Conservation (phyloP, 2,329 filamentous ascomycete species). For the Anisogramma anomala region DNA sequence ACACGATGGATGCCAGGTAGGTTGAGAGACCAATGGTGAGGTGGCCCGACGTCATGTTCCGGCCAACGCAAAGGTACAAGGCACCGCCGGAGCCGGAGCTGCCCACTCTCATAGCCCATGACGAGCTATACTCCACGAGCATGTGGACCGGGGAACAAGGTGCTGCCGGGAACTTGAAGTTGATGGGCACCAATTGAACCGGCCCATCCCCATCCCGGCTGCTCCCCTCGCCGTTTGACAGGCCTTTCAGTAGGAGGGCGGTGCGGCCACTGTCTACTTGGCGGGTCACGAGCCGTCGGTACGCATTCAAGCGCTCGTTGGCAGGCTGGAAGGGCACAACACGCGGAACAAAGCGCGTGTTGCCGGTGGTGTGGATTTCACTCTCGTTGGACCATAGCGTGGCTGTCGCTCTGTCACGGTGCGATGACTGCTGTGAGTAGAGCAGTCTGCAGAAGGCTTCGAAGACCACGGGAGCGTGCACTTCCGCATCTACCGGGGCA, state of each 20-base stretch:
- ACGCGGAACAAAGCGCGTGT: slow-evolving; percentile 26
- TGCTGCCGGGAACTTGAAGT: too few relatives aligned
- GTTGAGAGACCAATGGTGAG: slow-evolving; percentile 21
- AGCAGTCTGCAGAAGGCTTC: slow-evolving; percentile 19
- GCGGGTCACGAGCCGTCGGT: slow-evolving; percentile 24
- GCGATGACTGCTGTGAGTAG: slow-evolving; percentile 1
- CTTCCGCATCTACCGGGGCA: too few relatives aligned
- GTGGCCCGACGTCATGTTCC: slow-evolving; percentile 17
- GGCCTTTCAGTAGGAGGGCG: slow-evolving; percentile 19
- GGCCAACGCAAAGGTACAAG: slow-evolving; percentile 25
- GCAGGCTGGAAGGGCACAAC: slow-evolving; percentile 27
- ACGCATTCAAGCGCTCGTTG: slow-evolving; percentile 29
- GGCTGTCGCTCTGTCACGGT: slow-evolving; percentile 7
- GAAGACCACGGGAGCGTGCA: slow-evolving; percentile 11
- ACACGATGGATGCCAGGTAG: background rate
- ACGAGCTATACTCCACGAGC: slow-evolving; percentile 28
- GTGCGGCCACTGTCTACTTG: slow-evolving; percentile 24
- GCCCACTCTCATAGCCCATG: slow-evolving; percentile 20
- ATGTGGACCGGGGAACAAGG: slow-evolving; percentile 18
- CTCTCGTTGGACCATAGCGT: slow-evolving; percentile 24
- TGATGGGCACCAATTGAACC: too few relatives aligned
- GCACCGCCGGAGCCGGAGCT: background rate
- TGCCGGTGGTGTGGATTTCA: slow-evolving; percentile 28
- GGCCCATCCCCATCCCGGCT: background rate
- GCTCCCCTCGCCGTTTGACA: too few relatives aligned